A percentile compares a stretch with the other conserved stretches of the same genome.
These are phyloP conservation scores for Orbilia blumenaviensis DNA, from an alignment of 2,329 filamentous ascomycete genomes.

Conservation along the genomic window DNA sequence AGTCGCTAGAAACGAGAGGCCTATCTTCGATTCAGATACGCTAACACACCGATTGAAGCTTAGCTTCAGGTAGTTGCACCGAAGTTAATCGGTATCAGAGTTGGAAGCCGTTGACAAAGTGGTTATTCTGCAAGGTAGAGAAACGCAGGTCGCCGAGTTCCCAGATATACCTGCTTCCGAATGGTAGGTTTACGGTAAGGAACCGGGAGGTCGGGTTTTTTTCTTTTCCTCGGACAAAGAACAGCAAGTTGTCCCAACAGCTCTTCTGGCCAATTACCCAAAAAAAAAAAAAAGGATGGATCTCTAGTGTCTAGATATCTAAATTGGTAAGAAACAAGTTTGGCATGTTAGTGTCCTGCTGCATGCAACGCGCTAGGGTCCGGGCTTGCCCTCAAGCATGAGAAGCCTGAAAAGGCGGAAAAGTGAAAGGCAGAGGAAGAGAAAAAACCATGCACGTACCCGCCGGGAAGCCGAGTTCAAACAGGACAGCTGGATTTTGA, in stretches of 20 bases:
- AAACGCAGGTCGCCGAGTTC: conserved; percentile 44
- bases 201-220: conserved; percentile 31
- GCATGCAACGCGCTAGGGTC: conserved; percentile 52
- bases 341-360: conserved; percentile 44
- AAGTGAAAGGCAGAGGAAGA: background rate
- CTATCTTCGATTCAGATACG: conserved; percentile 32
- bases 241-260: conserved; percentile 35
- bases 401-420: conserved; percentile 23
- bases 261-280: conserved; percentile 41
- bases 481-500: conserved; percentile 42
- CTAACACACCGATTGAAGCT: conserved; percentile 44
- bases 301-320: conserved; percentile 20
- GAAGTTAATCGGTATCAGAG: conserved; percentile 33
- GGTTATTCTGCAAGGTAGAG: conserved; percentile 36
- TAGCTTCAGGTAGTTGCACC: conserved; percentile 31
- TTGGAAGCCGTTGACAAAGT: conserved; percentile 30
- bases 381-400: conserved; percentile 35
- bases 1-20: conserved; percentile 51
- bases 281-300: background rate
- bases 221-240: conserved; percentile 49
- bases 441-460: conserved; percentile 49
- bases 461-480: conserved; percentile 43
- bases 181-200: conserved; percentile 27
- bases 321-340: conserved; percentile 25
- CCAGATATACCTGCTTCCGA: conserved; percentile 18